phyloP scores from a whole-genome alignment of 768 basidiomycete genomes.

The Tephrocybe sp. region DNA sequence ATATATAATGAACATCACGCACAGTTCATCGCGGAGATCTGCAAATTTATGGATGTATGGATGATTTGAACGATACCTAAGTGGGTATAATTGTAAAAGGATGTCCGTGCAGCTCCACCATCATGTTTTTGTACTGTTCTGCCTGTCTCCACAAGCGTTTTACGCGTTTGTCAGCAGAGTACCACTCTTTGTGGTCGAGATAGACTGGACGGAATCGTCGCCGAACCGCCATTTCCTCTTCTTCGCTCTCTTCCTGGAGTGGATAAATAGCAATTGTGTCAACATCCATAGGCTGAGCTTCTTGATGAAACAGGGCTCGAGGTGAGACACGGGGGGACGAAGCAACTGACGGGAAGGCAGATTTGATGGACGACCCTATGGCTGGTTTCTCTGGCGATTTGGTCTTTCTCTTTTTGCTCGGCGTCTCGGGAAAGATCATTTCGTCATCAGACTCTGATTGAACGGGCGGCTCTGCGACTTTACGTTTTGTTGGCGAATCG shows the following conservation, averaged over 20 bases:
- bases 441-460: conserved; percentile 24
- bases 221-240: conserved; percentile 17
- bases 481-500: conserved; percentile 40
- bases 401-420: conserved; percentile 40
- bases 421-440: conserved; percentile 36
- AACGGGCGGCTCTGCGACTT: conserved; percentile 11
- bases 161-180: conserved; percentile 37
- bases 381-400: conserved; percentile 18
- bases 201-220: conserved; percentile 51
- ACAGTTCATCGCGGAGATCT: too few species aligned
- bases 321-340: conserved; percentile 15
- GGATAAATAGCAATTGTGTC: conserved; percentile 11
- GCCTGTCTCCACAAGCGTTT: conserved; percentile 28
- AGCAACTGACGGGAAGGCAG: conserved; percentile 8
- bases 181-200: conserved; percentile 51
- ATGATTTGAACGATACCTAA: too few species aligned
- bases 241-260: conserved; percentile 25
- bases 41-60: too few species aligned
- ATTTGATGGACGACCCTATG: conserved; percentile 1
- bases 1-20: too few species aligned
- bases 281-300: conserved; percentile 10
- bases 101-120: conserved; percentile 15
- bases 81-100: too few species aligned
- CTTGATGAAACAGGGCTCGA: conserved; percentile 1
- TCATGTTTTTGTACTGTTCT: conserved; percentile 18